Percentiles rank a stretch among this genome's conserved stretches.
These are phyloP conservation scores for Auricularia heimuer DNA, from an alignment of 768 basidiomycete genomes.

Conservation along the genomic window DNA sequence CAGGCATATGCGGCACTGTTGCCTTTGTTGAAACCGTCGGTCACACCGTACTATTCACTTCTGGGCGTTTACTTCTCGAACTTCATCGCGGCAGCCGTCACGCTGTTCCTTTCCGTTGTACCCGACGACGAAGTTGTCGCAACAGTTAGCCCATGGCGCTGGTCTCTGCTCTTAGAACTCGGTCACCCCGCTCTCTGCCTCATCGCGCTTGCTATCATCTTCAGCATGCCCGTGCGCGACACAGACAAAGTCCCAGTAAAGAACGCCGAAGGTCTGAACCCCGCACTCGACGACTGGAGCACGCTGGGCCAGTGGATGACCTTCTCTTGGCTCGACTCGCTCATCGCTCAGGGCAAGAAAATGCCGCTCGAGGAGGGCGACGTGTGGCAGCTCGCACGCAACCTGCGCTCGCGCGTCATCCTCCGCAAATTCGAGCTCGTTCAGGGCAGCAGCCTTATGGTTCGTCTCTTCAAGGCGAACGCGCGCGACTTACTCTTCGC, in stretches of 20 bases:
- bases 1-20: neutral
- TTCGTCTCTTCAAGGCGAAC: neutral
- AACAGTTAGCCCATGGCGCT: neutral
- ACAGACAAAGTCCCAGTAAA: neutral
- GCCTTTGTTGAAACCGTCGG: neutral
- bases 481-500: neutral
- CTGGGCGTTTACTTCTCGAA: neutral
- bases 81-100: neutral
- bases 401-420: neutral
- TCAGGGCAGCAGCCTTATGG: neutral
- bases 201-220: neutral
- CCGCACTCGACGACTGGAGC: neutral
- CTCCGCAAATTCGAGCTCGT: neutral
- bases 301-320: neutral
- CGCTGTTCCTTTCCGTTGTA: neutral
- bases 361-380: neutral
- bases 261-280: neutral
- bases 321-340: neutral
- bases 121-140: neutral
- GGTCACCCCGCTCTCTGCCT: neutral
- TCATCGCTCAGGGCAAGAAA: neutral
- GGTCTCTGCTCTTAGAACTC: neutral
- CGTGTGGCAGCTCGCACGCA: slow-evolving; percentile 1
- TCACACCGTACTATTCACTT: neutral
- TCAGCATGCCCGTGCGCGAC: neutral